Percentiles rank a stretch among this genome's conserved stretches.
Conservation (phyloP, 495 filamentous ascomycete genomes). For the Geoglossum glabrum region DNA sequence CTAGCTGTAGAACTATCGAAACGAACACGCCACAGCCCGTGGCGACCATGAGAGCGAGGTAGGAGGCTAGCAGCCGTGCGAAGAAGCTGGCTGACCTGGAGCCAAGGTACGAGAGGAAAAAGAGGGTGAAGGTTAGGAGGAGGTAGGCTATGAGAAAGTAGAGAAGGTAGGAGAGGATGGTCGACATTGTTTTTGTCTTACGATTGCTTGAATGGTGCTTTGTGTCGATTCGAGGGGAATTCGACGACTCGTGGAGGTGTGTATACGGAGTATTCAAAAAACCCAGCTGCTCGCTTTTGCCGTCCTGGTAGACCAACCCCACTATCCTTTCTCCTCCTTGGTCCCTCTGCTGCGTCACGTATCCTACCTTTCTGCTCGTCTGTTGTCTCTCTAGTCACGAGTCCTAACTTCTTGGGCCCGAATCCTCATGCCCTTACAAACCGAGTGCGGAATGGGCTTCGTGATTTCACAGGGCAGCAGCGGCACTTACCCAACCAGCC, state of each 20-base stretch:
- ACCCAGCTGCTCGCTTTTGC: too few species aligned
- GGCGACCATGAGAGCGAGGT: slow-evolving; percentile 41
- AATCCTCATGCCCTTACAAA: too few species aligned
- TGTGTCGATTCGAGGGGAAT: background rate
- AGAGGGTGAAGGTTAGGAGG: slow-evolving; percentile 30
- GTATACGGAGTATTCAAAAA: too few species aligned
- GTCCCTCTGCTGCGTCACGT: too few species aligned
- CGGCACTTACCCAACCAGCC: background rate
- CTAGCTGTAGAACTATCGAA: slow-evolving; percentile 46
- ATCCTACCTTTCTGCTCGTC: too few species aligned
- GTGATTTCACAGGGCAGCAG: background rate
- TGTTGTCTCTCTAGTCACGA: too few species aligned
- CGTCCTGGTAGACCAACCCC: too few species aligned
- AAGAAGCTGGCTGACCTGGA: slow-evolving; percentile 31
- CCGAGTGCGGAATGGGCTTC: too few species aligned
- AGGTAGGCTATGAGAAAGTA: slow-evolving; percentile 23
- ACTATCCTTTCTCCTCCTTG: too few species aligned
- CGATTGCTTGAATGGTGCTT: background rate
- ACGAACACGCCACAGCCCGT: slow-evolving; percentile 61
- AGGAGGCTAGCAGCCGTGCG: slow-evolving; percentile 51
- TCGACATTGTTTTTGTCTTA: background rate
- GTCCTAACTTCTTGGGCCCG: too few species aligned
- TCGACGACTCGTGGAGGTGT: background rate
- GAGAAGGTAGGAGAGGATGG: background rate
- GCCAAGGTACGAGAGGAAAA: slow-evolving; percentile 14